Percentiles rank a stretch among this genome's conserved stretches.
Conservation (phyloP, 257 asterid genomes). For the Primulina huaijiensis region DNA sequence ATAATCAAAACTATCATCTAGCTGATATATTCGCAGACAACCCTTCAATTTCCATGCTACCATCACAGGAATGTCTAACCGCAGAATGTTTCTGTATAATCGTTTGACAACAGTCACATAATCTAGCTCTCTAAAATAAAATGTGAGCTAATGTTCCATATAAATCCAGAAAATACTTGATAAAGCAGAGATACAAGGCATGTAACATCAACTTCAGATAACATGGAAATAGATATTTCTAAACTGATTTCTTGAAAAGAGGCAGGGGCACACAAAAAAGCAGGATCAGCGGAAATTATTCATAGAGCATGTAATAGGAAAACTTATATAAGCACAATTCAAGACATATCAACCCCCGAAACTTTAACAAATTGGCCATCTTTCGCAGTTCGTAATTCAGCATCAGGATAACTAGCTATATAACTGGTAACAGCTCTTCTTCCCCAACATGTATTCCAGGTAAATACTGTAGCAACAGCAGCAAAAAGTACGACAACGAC, state of each 20-base stretch:
- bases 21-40: too few relatives aligned
- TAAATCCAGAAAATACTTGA: neutral
- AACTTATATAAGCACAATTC: neutral
- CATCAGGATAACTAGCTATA: slow-evolving; percentile 49
- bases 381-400: slow-evolving; percentile 49
- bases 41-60: too few relatives aligned
- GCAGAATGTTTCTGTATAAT: too few relatives aligned
- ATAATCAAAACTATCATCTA: too few relatives aligned
- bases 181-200: neutral
- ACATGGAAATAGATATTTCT: too few relatives aligned
- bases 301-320: neutral
- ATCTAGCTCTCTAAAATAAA: too few relatives aligned
- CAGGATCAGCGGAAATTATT: neutral
- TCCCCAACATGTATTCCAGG: slow-evolving; percentile 65
- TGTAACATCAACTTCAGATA: neutral
- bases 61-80: too few relatives aligned
- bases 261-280: neutral
- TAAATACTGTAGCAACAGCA: slow-evolving; percentile 49
- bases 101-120: too few relatives aligned
- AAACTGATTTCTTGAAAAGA: neutral
- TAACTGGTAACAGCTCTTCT: slow-evolving; percentile 60
- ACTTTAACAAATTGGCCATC: slow-evolving; percentile 60
- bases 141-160: too few relatives aligned
- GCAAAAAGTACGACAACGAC: slow-evolving; percentile 58
- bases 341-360: slow-evolving; percentile 45